Percentiles rank a stretch among this genome's conserved stretches.
phyloP scores from a whole-genome alignment of 768 basidiomycete genomes.

The Tremella yokohamensis region DNA sequence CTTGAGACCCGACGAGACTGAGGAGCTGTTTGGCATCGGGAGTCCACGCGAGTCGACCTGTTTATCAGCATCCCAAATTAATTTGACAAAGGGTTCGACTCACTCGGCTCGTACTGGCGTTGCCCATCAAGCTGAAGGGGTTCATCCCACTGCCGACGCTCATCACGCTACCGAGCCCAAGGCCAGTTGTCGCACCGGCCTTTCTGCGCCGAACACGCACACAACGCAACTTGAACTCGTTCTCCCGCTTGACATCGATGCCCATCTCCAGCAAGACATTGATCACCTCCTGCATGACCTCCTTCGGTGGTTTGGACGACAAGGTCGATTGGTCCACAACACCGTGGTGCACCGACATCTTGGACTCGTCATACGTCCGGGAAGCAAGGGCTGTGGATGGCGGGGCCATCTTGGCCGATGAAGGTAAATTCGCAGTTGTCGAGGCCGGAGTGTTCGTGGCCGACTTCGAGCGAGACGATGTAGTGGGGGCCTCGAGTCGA shows the following conservation, averaged over 20 bases:
- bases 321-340: conserved; percentile 86
- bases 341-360: conserved; percentile 79
- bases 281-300: conserved; percentile 81
- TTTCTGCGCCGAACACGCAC: conserved; percentile 70
- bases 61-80: background rate
- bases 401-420: conserved; percentile 3
- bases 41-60: conserved; percentile 87
- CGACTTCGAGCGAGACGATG: conserved; percentile 29
- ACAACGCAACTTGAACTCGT: conserved; percentile 85
- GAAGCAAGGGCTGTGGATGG: conserved; percentile 10
- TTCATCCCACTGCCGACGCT: conserved; percentile 52
- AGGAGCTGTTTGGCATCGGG: conserved; percentile 72
- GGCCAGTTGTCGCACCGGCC: conserved; percentile 53
- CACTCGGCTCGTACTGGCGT: conserved; percentile 81
- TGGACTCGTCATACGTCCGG: conserved; percentile 48
- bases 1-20: conserved; percentile 71
- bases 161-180: conserved; percentile 53
- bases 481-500: conserved; percentile 2
- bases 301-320: conserved; percentile 75
- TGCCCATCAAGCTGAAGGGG: conserved; percentile 72
- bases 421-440: conserved; percentile 18
- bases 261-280: conserved; percentile 83
- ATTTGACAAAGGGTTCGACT: conserved; percentile 48
- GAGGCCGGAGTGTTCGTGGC: conserved; percentile 6
- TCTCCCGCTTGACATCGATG: conserved; percentile 79